These are phyloP conservation scores for Cucurbita ficifolia DNA, from an alignment of 306 rosid species.

Conservation along the genomic window DNA sequence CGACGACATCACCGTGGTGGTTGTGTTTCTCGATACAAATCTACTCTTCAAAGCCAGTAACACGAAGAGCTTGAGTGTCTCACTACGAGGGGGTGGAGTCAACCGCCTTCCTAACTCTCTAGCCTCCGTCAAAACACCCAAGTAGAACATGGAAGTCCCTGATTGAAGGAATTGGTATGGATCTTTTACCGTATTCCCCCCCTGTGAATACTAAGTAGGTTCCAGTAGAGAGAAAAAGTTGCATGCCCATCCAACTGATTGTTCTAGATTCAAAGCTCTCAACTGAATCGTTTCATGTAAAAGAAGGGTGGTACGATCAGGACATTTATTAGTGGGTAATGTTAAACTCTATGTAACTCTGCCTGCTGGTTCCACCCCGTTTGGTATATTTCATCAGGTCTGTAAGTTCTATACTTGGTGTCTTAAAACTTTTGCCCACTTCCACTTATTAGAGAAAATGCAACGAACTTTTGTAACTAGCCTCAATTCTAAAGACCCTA, in stretches of 20 bases:
- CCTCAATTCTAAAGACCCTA: neutral
- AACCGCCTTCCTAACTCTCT: constrained; percentile 52
- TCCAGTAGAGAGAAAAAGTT: neutral
- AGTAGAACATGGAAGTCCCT: constrained; percentile 32
- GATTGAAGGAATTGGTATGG: neutral
- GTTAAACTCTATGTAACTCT: neutral
- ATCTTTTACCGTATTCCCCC: neutral
- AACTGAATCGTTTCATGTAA: neutral
- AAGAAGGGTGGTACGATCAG: neutral
- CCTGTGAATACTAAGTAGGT: constrained; percentile 5
- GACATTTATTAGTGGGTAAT: neutral
- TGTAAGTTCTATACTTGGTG: neutral
- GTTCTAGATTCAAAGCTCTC: neutral
- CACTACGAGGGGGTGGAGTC: constrained; percentile 83
- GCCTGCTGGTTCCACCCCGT: neutral
- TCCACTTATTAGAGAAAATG: neutral
- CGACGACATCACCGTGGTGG: constrained; percentile 88
- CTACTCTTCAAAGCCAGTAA: constrained; percentile 61
- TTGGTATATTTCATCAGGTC: neutral
- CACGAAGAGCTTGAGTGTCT: constrained; percentile 41
- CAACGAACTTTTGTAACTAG: neutral
- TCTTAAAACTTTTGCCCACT: neutral
- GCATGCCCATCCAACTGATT: neutral
- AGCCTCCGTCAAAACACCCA: constrained; percentile 49
- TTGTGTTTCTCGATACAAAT: constrained; percentile 68